Conservation (phyloP, 805 yeast genomes). For the Komagataella ulmi region DNA sequence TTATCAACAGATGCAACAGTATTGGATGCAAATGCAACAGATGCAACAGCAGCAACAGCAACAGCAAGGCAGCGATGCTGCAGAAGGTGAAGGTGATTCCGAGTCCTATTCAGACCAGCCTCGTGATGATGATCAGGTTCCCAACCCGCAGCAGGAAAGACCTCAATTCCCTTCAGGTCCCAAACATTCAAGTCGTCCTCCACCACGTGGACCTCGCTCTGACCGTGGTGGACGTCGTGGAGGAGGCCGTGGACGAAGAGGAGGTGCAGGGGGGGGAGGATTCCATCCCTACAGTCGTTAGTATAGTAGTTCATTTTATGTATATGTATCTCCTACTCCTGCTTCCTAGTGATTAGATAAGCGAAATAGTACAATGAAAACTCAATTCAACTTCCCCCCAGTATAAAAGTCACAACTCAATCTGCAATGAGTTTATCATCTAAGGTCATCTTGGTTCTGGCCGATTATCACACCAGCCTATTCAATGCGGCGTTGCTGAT, state of each 20-base stretch:
- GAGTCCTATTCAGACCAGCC: slow-evolving; percentile 6
- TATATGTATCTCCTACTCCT: neutral
- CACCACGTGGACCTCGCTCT: slow-evolving; percentile 3
- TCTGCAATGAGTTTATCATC: neutral
- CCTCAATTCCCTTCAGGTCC: slow-evolving; percentile 20
- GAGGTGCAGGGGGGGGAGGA: slow-evolving; percentile 10
- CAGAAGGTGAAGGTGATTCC: slow-evolving; percentile 1
- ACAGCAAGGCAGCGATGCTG: slow-evolving; percentile 6
- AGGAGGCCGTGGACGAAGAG: slow-evolving; percentile 1
- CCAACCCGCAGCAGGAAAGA: slow-evolving; percentile 20
- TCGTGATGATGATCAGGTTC: slow-evolving; percentile 18
- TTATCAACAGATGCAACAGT: slow-evolving; percentile 43
- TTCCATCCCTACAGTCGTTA: slow-evolving; percentile 17
- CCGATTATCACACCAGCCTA: neutral
- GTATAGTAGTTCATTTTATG: neutral
- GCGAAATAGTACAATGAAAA: neutral
- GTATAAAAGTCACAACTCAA: neutral
- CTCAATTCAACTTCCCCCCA: neutral
- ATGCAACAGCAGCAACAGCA: slow-evolving; percentile 26
- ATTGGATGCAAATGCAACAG: slow-evolving; percentile 51
- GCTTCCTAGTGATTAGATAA: neutral
- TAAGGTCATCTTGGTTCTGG: neutral
- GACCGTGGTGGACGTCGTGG: slow-evolving; percentile 6
- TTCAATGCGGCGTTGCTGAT: neutral
- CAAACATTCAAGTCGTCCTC: slow-evolving; percentile 4